A percentile compares a stretch with the other conserved stretches of the same genome.
These are phyloP conservation scores for Centrapalus pauciflorus DNA, from an alignment of 129 eudicot genomes.

Conservation along the genomic window DNA sequence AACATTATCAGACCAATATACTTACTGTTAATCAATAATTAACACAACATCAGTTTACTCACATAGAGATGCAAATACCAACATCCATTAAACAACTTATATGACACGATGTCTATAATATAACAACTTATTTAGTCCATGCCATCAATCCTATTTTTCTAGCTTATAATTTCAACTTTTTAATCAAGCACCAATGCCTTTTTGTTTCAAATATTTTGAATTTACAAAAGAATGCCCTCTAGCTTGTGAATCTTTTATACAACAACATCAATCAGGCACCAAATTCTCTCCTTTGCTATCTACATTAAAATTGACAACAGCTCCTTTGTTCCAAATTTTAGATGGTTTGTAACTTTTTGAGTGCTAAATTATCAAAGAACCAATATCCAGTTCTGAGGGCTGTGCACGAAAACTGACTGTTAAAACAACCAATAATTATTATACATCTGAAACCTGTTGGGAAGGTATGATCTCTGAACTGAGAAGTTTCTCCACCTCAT, in stretches of 20 bases:
- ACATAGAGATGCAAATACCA: not conserved
- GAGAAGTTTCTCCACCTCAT: slow-evolving; percentile 91
- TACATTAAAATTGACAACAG: not conserved
- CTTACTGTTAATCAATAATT: not conserved
- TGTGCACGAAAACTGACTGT: not conserved
- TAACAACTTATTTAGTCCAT: no score
- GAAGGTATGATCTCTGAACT: slow-evolving; percentile 48
- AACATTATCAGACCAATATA: no score
- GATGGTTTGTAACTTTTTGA: slow-evolving; percentile 11
- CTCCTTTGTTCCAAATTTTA: not conserved
- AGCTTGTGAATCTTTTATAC: slow-evolving; percentile 11
- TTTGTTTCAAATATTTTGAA: slow-evolving; percentile 8
- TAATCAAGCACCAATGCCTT: slow-evolving; percentile 12
- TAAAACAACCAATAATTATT: slow-evolving; percentile 18
- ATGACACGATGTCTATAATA: not conserved
- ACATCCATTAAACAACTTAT: not conserved
- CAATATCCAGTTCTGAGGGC: not conserved
- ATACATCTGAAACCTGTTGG: slow-evolving; percentile 44
- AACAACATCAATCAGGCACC: not conserved
- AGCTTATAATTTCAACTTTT: not conserved
- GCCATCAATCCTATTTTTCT: not conserved
- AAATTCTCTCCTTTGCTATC: not conserved
- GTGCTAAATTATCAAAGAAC: not conserved
- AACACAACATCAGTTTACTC: not conserved
- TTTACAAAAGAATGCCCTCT: slow-evolving; percentile 4